Conservation (phyloP, 2,329 filamentous ascomycete species). For the Cercospora sojina region DNA sequence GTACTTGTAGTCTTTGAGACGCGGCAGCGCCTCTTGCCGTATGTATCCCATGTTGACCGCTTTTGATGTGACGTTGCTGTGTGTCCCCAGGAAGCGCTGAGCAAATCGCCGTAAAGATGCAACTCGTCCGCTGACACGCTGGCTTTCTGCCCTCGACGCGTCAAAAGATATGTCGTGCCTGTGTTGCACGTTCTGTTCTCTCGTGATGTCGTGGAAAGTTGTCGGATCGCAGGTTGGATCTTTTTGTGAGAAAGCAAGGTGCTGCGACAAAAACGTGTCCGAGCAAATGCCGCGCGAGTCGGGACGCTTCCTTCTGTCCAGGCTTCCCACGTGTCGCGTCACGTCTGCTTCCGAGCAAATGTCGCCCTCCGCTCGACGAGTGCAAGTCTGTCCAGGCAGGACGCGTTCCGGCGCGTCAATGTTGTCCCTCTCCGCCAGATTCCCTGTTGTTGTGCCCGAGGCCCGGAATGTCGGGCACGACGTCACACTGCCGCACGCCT, state of each 20-base stretch:
- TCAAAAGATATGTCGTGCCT: background rate
- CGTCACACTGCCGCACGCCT: background rate
- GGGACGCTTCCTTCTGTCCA: background rate
- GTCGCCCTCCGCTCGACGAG: background rate
- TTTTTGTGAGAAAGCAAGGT: background rate
- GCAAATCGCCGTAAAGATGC: background rate
- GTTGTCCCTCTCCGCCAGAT: background rate
- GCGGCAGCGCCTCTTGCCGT: slow-evolving; percentile 81
- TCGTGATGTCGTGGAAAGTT: background rate
- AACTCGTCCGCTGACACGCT: background rate
- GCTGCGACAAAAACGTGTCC: background rate
- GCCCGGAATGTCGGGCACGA: background rate
- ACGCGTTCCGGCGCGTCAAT: background rate
- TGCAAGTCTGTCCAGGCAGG: background rate
- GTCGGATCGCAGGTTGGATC: background rate
- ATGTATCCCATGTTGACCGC: slow-evolving; percentile 78
- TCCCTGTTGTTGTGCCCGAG: background rate
- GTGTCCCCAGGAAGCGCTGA: background rate
- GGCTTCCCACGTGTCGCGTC: background rate
- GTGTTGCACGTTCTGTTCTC: background rate
- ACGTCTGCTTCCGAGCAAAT: background rate
- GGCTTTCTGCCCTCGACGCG: background rate
- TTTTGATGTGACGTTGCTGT: background rate
- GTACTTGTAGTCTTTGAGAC: slow-evolving; percentile 94
- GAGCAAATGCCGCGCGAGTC: slow-evolving; percentile 2